Percentiles rank a stretch among this genome's conserved stretches.
These are phyloP conservation scores for Serendipita vermifera DNA, from an alignment of 768 basidiomycete genomes.

Conservation along the genomic window DNA sequence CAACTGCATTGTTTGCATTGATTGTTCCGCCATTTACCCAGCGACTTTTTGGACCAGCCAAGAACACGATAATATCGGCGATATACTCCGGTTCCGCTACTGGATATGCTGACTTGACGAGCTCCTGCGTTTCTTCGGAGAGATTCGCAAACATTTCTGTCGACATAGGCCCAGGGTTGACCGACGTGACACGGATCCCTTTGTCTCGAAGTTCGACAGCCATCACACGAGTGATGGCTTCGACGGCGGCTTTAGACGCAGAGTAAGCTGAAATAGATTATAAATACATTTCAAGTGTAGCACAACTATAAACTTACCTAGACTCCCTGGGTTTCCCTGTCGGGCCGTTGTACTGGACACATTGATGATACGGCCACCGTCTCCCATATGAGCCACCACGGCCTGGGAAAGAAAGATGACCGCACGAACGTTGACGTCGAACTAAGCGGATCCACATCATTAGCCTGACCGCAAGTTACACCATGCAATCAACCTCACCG, in stretches of 20 bases:
- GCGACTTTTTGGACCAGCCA: no score
- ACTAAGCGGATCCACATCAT: constrained; percentile 26
- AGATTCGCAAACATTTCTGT: no score
- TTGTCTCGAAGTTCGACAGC: constrained; percentile 12
- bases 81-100: no score
- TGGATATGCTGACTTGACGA: no score
- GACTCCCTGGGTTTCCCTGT: background rate
- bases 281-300: no score
- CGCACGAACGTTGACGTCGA: constrained; percentile 45
- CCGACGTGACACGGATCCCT: constrained; percentile 46
- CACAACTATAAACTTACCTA: no score
- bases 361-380: background rate
- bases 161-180: constrained; percentile 44
- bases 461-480: background rate
- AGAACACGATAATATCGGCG: no score
- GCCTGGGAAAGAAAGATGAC: constrained; percentile 42
- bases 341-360: background rate
- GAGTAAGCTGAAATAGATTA: constrained; percentile 37
- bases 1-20: no score
- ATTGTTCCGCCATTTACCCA: no score
- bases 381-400: background rate
- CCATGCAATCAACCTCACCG: background rate
- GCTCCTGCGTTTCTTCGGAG: no score
- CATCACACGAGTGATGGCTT: constrained; percentile 39
- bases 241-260: constrained; percentile 46